Evolutionary conservation across 1,284 basidiomycete genomes (phyloP), one percentile per base, ranked within the genome.

Genomic region (Afroboletus lepidellus): DNA sequence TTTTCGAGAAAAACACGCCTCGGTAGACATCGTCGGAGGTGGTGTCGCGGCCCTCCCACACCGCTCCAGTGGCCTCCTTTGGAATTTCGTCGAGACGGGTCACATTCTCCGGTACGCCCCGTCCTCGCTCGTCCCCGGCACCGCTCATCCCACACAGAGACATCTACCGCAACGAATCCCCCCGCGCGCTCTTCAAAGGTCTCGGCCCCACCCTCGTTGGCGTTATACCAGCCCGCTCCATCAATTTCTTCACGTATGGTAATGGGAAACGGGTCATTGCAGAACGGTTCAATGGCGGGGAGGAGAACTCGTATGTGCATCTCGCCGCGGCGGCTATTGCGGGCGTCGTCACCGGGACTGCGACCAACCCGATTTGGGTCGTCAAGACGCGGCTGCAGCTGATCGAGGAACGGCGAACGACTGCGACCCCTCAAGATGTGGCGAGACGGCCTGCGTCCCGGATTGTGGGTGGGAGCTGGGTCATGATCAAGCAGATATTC

Each of bases 161-260:
- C 61, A 95, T 96, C 51, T 91, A 90, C 66, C 82, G 82, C n/a
- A 83, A 91, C 55, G 97, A 99, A 73, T 94, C 94, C 0, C 83
- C 90, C 1, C 79, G 85, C 8, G 96, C 96, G 1, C 75, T 99
- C 0, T 98, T 98, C 77, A 94, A 91, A 67, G 96, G 96, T 46
- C 81, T 99, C 3, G 94, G 93, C 0, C 94, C 97, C 1, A 97
- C 94, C 0, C 79, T 99, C 0, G 92, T 96, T 27, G 97, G 97
- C 51, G 95, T 93, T 50, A 84, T 99, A 32, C 97, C 97, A 0
- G 96, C 95, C 0, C 83, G 93, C 48, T 94, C 94, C 7, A 98
- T 99, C 77, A 95, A 98, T 72, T 99, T 99, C 72, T 99, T 91
- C 77, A 91, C 92, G 15, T 99, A 99, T 63, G 97, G 96, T 20